Evolutionary conservation across 345 rosid genomes (phyloP).

Genomic region (Cardamine chenopodiifolia): DNA sequence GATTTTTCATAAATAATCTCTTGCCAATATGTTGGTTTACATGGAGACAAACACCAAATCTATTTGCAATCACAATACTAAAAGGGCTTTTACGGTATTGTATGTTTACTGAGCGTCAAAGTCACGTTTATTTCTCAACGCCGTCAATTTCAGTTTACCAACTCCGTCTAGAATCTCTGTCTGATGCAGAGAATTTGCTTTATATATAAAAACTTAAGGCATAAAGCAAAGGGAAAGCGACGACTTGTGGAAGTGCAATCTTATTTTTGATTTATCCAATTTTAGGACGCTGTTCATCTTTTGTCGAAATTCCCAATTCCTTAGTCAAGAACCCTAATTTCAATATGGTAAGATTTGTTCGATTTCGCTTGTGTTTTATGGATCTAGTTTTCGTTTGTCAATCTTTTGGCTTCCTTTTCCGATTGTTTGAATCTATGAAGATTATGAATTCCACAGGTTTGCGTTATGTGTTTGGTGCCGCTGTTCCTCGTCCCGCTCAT

Average conservation of each 20-base stretch:
- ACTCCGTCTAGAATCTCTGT: constrained; percentile 9
- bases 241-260: constrained; percentile 1
- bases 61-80: neutral
- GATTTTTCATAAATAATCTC: constrained; percentile 14
- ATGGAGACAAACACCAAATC: neutral
- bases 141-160: neutral
- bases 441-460: constrained; percentile 54
- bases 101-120: constrained; percentile 4
- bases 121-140: constrained; percentile 4
- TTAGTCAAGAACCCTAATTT: constrained; percentile 24
- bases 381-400: neutral
- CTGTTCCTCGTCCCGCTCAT: constrained; percentile 91
- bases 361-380: neutral
- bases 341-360: constrained; percentile 39
- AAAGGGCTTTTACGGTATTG: constrained; percentile 14
- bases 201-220: neutral
- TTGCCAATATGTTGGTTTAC: constrained; percentile 15
- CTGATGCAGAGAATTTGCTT: neutral
- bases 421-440: constrained; percentile 12
- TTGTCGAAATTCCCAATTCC: constrained; percentile 29
- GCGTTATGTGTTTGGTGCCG: constrained; percentile 84
- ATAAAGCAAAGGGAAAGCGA: constrained; percentile 10
- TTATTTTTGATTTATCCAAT: neutral
- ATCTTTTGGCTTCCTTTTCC: neutral
- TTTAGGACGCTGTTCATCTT: neutral